phyloP scores from a whole-genome alignment of 208 protist genomes.

The Trypanosoma platydactyli region DNA sequence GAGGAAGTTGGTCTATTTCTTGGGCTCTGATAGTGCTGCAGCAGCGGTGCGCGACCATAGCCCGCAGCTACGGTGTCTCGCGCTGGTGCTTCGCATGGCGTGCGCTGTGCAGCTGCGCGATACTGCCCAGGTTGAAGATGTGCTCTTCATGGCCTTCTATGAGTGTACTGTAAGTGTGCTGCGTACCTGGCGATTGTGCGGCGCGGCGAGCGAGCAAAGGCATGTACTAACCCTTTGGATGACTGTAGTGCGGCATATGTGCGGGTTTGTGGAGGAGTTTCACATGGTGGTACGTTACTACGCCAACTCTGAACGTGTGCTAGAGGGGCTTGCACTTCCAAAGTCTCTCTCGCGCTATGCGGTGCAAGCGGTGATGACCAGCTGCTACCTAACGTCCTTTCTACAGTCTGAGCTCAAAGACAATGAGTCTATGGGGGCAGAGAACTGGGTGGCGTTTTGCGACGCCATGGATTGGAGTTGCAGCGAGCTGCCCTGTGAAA shows the following conservation, averaged over 20 bases:
- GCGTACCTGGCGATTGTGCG: conserved; percentile 23
- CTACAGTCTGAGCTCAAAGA: not conserved
- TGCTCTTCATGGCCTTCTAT: conserved; percentile 28
- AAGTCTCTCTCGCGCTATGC: conserved; percentile 42
- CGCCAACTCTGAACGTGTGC: conserved; percentile 26
- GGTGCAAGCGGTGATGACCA: conserved; percentile 43
- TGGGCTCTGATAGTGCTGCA: conserved; percentile 20
- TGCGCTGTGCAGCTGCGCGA: conserved; percentile 23
- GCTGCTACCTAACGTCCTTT: conserved; percentile 31
- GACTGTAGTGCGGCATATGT: conserved; percentile 36
- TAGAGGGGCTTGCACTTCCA: conserved; percentile 24
- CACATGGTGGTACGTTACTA: conserved; percentile 27
- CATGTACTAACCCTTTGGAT: conserved; percentile 45
- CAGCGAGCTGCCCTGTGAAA: conserved; percentile 45
- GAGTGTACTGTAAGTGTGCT: conserved; percentile 36
- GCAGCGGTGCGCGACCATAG: conserved; percentile 1
- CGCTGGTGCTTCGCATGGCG: conserved; percentile 31
- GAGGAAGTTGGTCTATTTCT: conserved; percentile 13
- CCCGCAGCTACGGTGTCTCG: conserved; percentile 20
- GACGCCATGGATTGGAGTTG: conserved; percentile 63
- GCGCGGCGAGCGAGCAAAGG: conserved; percentile 9
- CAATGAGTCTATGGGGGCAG: conserved; percentile 1
- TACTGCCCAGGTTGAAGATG: conserved; percentile 3
- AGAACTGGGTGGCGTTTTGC: conserved; percentile 45
- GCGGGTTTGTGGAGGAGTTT: conserved; percentile 43